These are phyloP conservation scores for Hypoxylon intermedium DNA, from an alignment of 495 filamentous ascomycete genomes.

Conservation along the genomic window DNA sequence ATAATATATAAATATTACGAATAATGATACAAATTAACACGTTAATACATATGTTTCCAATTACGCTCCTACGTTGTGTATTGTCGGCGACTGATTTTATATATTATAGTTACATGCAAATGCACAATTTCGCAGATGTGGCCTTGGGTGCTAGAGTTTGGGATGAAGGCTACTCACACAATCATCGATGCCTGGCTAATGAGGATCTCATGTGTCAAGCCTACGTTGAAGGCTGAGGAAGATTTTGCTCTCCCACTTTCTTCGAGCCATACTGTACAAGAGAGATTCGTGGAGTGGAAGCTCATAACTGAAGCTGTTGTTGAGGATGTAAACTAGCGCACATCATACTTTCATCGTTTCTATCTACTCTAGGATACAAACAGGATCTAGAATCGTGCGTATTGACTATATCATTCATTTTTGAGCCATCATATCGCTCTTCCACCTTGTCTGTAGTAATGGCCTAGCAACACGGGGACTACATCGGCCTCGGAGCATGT, in stretches of 20 bases:
- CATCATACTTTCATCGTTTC: background rate
- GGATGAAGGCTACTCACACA: background rate
- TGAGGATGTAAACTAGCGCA: background rate
- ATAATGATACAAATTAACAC: too few relatives aligned
- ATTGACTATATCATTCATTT: too few relatives aligned
- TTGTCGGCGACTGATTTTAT: too few relatives aligned
- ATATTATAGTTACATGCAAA: constrained; percentile 44
- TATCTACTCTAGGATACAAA: background rate
- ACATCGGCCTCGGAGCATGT: too few relatives aligned
- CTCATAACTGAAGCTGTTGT: background rate
- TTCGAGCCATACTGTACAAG: background rate
- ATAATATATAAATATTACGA: too few relatives aligned
- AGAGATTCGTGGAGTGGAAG: background rate
- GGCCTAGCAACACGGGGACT: too few relatives aligned
- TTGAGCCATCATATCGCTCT: too few relatives aligned
- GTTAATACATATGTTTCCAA: too few relatives aligned
- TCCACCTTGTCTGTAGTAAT: too few relatives aligned
- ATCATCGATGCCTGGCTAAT: background rate
- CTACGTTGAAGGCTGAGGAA: background rate
- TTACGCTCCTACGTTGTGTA: too few relatives aligned
- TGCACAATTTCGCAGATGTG: background rate
- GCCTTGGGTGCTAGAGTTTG: background rate
- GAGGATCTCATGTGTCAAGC: background rate
- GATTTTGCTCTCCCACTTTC: background rate
- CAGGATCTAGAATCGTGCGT: background rate